Conservation (phyloP, 2,329 filamentous ascomycete species). For the Diaporthe citri region DNA sequence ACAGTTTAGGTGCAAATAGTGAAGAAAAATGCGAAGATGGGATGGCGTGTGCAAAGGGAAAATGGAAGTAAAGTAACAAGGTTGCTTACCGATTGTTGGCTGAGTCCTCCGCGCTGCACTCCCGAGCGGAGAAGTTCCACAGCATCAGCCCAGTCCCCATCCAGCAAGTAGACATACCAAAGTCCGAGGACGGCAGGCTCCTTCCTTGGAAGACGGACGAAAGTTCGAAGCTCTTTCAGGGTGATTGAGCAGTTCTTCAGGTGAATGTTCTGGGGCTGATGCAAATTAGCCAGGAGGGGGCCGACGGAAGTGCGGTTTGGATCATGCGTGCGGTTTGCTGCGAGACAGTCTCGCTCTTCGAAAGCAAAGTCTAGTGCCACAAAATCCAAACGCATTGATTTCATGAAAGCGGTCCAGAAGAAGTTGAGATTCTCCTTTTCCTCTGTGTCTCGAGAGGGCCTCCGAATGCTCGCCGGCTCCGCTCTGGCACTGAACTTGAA, state of each 20-base stretch:
- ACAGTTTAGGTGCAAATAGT: not conserved
- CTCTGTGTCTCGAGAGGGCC: not conserved
- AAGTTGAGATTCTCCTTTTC: not conserved
- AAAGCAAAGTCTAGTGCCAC: conserved; percentile 10
- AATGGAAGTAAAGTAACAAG: not conserved
- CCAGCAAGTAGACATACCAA: not conserved
- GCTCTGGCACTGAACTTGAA: not conserved
- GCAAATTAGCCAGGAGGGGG: not conserved
- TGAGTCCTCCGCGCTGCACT: not conserved
- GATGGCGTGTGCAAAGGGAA: too few species aligned
- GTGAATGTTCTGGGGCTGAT: not conserved
- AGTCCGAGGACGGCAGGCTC: not conserved
- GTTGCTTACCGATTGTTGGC: conserved; percentile 10
- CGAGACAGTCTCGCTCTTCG: not conserved
- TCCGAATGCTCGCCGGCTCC: not conserved
- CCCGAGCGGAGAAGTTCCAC: not conserved
- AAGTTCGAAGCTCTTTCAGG: not conserved
- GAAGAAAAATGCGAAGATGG: not conserved
- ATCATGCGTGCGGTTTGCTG: not conserved
- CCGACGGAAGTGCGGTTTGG: not conserved
- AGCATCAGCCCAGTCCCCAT: conserved; percentile 1
- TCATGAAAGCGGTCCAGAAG: not conserved
- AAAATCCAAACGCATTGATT: not conserved
- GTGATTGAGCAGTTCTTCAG: conserved; percentile 7
- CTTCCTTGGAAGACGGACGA: not conserved